These are phyloP conservation scores for Quercus tomentella DNA, from an alignment of 331 rosid genomes.

Conservation along the genomic window DNA sequence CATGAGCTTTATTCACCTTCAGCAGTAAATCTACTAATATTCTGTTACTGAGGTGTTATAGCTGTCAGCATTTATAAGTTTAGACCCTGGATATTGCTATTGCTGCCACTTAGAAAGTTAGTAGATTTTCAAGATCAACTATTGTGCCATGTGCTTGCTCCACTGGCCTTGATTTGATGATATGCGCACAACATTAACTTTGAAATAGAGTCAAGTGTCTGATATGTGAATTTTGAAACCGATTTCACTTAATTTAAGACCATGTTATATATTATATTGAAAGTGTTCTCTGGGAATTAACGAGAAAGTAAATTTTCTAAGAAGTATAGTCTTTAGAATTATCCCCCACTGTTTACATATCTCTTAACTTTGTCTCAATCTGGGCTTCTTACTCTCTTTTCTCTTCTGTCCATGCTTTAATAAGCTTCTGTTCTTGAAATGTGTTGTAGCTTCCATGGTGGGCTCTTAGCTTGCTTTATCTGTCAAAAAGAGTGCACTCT, in stretches of 20 bases:
- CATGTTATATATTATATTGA: not conserved
- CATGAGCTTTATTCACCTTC: not conserved
- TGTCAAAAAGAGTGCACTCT: slow-evolving; percentile 84
- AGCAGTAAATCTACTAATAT: not conserved
- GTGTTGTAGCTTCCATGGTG: slow-evolving; percentile 74
- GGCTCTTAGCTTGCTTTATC: slow-evolving; percentile 73
- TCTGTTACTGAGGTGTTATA: not conserved
- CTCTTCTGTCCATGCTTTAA: slow-evolving; percentile 2
- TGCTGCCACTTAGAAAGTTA: not conserved
- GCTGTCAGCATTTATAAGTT: not conserved
- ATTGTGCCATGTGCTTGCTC: not conserved
- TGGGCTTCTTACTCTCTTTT: not conserved
- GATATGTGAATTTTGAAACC: not conserved
- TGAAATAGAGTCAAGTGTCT: not conserved
- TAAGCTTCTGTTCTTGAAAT: slow-evolving; percentile 15
- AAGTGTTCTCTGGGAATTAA: not conserved
- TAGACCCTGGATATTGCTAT: not conserved
- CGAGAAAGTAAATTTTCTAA: not conserved
- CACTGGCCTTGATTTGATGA: not conserved
- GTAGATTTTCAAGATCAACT: not conserved
- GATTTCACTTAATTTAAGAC: not conserved
- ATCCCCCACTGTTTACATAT: not conserved
- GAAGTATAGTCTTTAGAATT: not conserved
- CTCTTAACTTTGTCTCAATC: not conserved
- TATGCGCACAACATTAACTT: not conserved